Base-by-base conservation (phyloP, 495 filamentous ascomycete species). In the Rusavskia elegans region DNA sequence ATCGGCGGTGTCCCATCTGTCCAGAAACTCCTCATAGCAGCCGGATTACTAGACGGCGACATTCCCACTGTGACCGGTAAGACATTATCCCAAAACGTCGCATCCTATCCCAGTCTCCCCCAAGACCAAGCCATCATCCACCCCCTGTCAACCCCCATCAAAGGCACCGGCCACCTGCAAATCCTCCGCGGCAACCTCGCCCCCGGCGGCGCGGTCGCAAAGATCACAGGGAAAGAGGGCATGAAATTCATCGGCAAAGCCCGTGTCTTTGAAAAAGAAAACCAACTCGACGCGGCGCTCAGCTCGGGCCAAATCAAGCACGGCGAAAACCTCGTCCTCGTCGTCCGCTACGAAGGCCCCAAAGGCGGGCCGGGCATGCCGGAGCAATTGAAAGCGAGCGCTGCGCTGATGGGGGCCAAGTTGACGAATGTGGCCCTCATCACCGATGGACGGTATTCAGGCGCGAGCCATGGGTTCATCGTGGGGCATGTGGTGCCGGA, bases 361-460 rank as follows among this genome's bases (percentile, higher is more conserved):
- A 89, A 87, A 63, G 92, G 92, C 60, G 92, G 90, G 0, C 92
- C 92, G 7, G 92, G 92, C 16, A 98, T 98, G 92, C 92, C 92
- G n/a, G 92, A 98, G 67, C 89, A 95, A 69, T 75, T 95, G 32
- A 88, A 84, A 61, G 84, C 92, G 9, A 84, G 78, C 55, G 90
- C 89, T 1, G 85, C 87, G 7, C 81, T 98, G 30, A 95, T 95
- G 86, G 92, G 92, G 23, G 92, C 92, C 9, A 84, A 83, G 21
- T 68, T 98, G 45, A 84, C 68, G 54, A 95, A 95, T 57, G 80
- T 96, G 19, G 92, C 92, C 1, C 71, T 98, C 10, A 87, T 97
- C 25, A 98, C 92, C 0, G 92, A 98, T 65, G 92, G 92, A 0
- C 71, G 92, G 40, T 98, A 96, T 61, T 84, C 78, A 21, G 92